phyloP scores from a whole-genome alignment of 805 yeast species.

The Ogataea salicorniae region DNA sequence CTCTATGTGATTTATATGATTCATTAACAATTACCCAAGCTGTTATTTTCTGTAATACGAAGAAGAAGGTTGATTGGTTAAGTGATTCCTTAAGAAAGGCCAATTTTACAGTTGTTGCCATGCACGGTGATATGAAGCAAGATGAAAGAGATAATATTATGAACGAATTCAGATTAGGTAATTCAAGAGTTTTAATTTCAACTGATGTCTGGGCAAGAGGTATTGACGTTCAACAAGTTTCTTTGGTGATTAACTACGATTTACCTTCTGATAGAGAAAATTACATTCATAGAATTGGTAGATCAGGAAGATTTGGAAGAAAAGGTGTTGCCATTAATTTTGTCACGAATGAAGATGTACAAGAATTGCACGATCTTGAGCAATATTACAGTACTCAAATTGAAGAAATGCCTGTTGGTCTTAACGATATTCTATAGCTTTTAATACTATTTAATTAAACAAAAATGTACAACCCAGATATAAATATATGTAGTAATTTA shows the following conservation, averaged over 20 bases:
- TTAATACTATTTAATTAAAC: neutral
- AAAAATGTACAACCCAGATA: too few relatives aligned
- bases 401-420: conserved; percentile 78
- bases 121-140: conserved; percentile 96
- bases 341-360: conserved; percentile 74
- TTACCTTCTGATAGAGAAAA: conserved; percentile 86
- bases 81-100: conserved; percentile 66
- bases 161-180: conserved; percentile 94
- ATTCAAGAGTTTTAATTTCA: conserved; percentile 85
- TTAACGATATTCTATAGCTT: conserved; percentile 20
- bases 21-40: conserved; percentile 95
- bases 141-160: conserved; percentile 89
- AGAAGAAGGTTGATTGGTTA: conserved; percentile 87
- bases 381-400: conserved; percentile 85
- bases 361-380: conserved; percentile 79
- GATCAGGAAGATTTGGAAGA: conserved; percentile 98
- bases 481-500: neutral
- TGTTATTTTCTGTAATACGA: conserved; percentile 95
- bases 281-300: conserved; percentile 96
- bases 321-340: conserved; percentile 97
- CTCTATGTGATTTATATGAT: conserved; percentile 91
- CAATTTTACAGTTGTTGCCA: conserved; percentile 87
- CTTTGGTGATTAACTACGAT: conserved; percentile 91
- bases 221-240: conserved; percentile 96
- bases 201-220: conserved; percentile 98